These are phyloP conservation scores for Fusarium sterilihyphosum DNA, from an alignment of 2,329 filamentous ascomycete genomes.

Conservation along the genomic window DNA sequence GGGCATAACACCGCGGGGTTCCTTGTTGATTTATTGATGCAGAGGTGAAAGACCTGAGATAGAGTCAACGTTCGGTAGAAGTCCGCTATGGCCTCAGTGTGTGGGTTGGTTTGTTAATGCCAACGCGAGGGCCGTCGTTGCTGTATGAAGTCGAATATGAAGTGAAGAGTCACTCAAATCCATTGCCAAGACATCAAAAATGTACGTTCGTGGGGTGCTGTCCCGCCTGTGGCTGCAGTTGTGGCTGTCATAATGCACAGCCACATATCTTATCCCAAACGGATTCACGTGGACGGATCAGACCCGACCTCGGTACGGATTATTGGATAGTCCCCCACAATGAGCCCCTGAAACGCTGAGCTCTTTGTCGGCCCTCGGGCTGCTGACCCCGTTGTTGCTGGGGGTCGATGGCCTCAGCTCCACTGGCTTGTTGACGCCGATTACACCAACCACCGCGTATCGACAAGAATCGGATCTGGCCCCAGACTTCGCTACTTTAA, in stretches of 20 bases:
- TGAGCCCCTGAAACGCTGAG: conserved; percentile 40
- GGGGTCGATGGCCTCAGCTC: conserved; percentile 44
- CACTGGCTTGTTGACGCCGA: conserved; percentile 43
- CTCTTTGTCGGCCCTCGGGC: conserved; percentile 41
- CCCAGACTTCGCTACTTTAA: conserved; percentile 27
- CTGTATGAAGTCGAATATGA: conserved; percentile 33
- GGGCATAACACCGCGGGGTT: conserved; percentile 65
- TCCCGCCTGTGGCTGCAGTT: conserved; percentile 41
- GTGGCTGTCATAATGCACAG: not conserved
- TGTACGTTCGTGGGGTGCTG: conserved; percentile 35
- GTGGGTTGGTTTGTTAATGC: not conserved
- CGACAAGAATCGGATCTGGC: conserved; percentile 37
- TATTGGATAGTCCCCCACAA: conserved; percentile 41
- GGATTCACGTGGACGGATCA: conserved; percentile 35
- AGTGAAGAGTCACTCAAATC: conserved; percentile 44
- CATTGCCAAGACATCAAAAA: conserved; percentile 42
- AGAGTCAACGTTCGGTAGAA: not conserved
- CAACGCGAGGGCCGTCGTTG: conserved; percentile 8
- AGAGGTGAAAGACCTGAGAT: not conserved
- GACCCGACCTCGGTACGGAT: conserved; percentile 41
- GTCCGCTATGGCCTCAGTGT: not conserved
- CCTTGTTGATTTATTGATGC: conserved; percentile 11
- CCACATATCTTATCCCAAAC: conserved; percentile 8
- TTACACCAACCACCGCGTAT: conserved; percentile 46
- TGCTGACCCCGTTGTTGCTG: conserved; percentile 41